These are phyloP conservation scores for Camelina sativa DNA, from an alignment of 345 rosid genomes.

Conservation along the genomic window DNA sequence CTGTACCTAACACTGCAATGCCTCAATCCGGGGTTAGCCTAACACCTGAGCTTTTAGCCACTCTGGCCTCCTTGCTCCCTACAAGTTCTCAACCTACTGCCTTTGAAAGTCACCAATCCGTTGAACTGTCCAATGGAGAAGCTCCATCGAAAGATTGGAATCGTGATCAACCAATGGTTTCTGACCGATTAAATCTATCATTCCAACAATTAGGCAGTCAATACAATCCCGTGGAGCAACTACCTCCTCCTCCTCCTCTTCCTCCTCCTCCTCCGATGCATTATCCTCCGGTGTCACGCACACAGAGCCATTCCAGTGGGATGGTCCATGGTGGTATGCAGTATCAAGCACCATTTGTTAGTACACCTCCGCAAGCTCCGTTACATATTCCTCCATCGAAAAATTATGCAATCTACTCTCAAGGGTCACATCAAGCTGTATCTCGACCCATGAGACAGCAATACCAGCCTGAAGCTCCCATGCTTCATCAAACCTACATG, in stretches of 20 bases:
- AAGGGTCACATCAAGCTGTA: conserved; percentile 58
- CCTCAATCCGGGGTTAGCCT: conserved; percentile 70
- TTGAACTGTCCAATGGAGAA: conserved; percentile 46
- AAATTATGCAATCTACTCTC: conserved; percentile 52
- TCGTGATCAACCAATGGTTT: conserved; percentile 44
- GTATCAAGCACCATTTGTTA: conserved; percentile 51
- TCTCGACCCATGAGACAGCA: conserved; percentile 59
- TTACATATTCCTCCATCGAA: conserved; percentile 48
- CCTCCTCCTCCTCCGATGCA: conserved; percentile 47
- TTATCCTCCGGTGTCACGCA: conserved; percentile 49
- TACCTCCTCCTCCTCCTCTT: conserved; percentile 48
- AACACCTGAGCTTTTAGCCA: conserved; percentile 86
- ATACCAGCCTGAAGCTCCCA: conserved; percentile 56
- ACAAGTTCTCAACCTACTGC: conserved; percentile 52
- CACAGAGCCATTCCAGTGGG: conserved; percentile 53
- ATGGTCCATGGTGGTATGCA: conserved; percentile 49
- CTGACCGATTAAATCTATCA: conserved; percentile 51
- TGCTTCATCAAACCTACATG: conserved; percentile 52
- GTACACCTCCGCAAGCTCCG: conserved; percentile 53
- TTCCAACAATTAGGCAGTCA: conserved; percentile 60
- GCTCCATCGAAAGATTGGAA: conserved; percentile 58
- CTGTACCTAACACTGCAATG: conserved; percentile 41
- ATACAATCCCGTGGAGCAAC: conserved; percentile 51
- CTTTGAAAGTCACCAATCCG: conserved; percentile 53
- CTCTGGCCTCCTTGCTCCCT: conserved; percentile 73